Base-by-base conservation (phyloP, 2,329 filamentous ascomycete species). In the Hansfordia pulvinata region DNA sequence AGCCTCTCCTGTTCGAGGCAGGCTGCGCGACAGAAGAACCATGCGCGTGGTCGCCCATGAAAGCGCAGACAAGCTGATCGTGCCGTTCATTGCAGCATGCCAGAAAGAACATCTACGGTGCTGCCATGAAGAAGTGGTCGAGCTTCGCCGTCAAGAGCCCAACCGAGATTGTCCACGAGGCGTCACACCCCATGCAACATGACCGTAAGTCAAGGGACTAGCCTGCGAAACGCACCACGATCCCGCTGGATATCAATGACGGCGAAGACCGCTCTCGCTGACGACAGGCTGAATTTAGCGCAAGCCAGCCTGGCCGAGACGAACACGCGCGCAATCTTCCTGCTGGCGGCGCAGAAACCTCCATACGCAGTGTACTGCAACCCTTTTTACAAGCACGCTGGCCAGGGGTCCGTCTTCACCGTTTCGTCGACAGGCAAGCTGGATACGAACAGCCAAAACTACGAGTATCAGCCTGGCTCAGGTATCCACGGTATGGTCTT, bases 61-160 rank as follows among this genome's bases (percentile, higher is more conserved):
- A n/a, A n/a, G n/a, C n/a, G n/a, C n/a, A n/a, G n/a, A n/a, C n/a
- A n/a, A n/a, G n/a, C n/a, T n/a, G n/a, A n/a, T n/a, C n/a, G n/a
- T 28, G n/a, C 26, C 32, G 17, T 17, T 30, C 10, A 31, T 3
- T 30, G 28, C 45, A 88, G 76, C 82, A 92, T 54, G 60, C 67
- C 34, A 80, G 77, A 45, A 88, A 84, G 54, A 78, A 80, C 49
- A 76, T 93, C 33, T 93, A 93, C 51, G 84, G 84, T 42, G 76
- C 84, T 4, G 81, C 82, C 33, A 90, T 90, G 82, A 93, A 93
- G 64, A 88, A 85, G 50, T 93, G 83, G 82, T 77, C 77, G 26
- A 85, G 78, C 49, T 88, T 82, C 51, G 61, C 73, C 23, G 78
- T 92, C 42, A 69, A 76, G 41, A 76, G 69, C 39, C 79, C 83